These are phyloP conservation scores for Sophora flavescens DNA, from an alignment of 306 rosid genomes.

Conservation along the genomic window DNA sequence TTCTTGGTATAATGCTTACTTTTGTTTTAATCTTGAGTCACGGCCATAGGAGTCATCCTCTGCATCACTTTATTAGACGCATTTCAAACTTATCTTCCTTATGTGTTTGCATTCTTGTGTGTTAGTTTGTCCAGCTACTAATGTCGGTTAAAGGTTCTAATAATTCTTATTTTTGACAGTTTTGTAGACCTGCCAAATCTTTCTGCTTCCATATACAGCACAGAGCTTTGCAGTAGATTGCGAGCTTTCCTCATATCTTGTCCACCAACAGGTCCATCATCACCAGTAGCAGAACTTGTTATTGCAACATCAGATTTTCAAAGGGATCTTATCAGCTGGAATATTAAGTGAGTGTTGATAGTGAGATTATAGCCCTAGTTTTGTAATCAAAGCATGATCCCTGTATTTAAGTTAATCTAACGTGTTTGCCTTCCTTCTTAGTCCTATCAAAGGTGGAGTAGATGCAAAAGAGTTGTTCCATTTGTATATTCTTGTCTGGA, in stretches of 20 bases:
- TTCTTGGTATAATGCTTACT: constrained; percentile 14
- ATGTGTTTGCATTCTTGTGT: constrained; percentile 16
- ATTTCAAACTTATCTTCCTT: constrained; percentile 36
- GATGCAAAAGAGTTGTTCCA: constrained; percentile 98
- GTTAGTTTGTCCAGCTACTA: constrained; percentile 39
- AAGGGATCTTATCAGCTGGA: constrained; percentile 83
- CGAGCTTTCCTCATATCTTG: constrained; percentile 93
- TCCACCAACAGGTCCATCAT: constrained; percentile 87
- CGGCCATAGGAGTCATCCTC: constrained; percentile 7
- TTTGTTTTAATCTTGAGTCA: constrained; percentile 19
- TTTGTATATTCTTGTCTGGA: constrained; percentile 91
- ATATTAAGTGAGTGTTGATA: constrained; percentile 61
- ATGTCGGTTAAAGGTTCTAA: constrained; percentile 44
- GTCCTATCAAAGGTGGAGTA: constrained; percentile 89
- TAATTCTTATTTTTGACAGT: constrained; percentile 57
- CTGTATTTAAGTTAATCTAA: constrained; percentile 11
- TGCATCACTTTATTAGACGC: constrained; percentile 22
- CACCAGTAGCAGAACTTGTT: constrained; percentile 92
- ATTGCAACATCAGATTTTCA: constrained; percentile 96
- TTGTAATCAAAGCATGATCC: constrained; percentile 20
- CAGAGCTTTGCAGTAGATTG: constrained; percentile 83
- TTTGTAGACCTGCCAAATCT: constrained; percentile 96
- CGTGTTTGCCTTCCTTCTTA: constrained; percentile 49
- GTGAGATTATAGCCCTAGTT: not conserved
- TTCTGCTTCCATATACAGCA: constrained; percentile 93